Evolutionary conservation across 768 basidiomycete genomes (phyloP).

Genomic region (Suillus spraguei): DNA sequence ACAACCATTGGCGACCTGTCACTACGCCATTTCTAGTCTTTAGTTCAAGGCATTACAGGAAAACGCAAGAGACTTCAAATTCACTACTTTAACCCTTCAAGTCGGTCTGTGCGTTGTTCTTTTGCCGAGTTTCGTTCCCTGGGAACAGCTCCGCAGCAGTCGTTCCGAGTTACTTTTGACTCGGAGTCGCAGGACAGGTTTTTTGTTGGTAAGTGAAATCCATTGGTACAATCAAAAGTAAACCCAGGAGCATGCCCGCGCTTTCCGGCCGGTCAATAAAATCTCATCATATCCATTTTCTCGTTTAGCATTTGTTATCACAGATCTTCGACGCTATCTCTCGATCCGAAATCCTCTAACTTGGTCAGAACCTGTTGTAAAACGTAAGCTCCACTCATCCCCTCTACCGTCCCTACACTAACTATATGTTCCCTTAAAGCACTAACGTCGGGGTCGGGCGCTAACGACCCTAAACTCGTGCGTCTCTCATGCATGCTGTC

Average conservation of each 20-base stretch:
- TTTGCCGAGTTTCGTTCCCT: slow-evolving; percentile 18
- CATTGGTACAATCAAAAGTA: slow-evolving; percentile 15
- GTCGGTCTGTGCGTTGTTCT: slow-evolving; percentile 6
- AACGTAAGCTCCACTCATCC: slow-evolving; percentile 17
- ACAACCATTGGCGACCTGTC: slow-evolving; percentile 8
- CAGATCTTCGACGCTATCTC: slow-evolving; percentile 20
- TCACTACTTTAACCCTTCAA: slow-evolving; percentile 1
- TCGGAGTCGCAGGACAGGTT: slow-evolving; percentile 13
- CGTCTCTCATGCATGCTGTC: neutral
- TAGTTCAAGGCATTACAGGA: neutral
- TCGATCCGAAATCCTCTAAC: slow-evolving; percentile 14
- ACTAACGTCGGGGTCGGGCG: slow-evolving; percentile 14
- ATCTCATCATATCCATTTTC: slow-evolving; percentile 16
- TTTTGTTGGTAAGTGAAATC: slow-evolving; percentile 13
- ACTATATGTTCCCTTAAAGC: neutral
- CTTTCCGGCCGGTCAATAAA: slow-evolving; percentile 19
- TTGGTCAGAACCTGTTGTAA: slow-evolving; percentile 13
- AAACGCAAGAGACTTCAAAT: neutral
- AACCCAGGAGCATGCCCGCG: slow-evolving; percentile 12
- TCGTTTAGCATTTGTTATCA: slow-evolving; percentile 20
- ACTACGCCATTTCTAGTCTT: neutral
- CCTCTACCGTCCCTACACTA: neutral
- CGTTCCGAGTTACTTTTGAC: slow-evolving; percentile 17
- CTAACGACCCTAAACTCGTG: slow-evolving; percentile 17
- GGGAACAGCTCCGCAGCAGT: slow-evolving; percentile 30